Evolutionary conservation across 2,329 filamentous ascomycete species (phyloP), one percentile per base, ranked within the genome.

Genomic region (Scytalidium sp.): DNA sequence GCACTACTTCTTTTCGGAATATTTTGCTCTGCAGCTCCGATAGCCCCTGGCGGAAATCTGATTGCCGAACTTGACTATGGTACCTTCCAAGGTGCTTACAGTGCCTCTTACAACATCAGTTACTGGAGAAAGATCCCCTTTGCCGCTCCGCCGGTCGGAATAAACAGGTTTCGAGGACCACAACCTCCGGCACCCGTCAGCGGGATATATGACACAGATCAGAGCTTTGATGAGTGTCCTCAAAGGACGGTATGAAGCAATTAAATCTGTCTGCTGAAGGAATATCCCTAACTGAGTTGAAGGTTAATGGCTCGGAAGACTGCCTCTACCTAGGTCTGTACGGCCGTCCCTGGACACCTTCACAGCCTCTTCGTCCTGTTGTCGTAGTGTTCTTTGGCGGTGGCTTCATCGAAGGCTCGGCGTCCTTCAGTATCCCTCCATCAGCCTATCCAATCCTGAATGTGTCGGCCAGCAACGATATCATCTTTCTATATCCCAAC

Each of bases 71-170:
- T 78, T 6, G 70, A 75, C 60, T 79, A 79, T 56, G 75, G 75
- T 22, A 72, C 67, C 17, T 81, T 83, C 53, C 67, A 73, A 55
- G 80, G 80, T 17, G 71, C 73, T 42, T 79, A 79, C 56, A 73
- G 74, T 17, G 53, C 65, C 8, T 57, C 62, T 2, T 82, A 83
- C 58, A 81, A 83, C 57, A 74, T 83, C 40, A 77, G 74, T 21
- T 80, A 82, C 64, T 84, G 74, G 66, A 76, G 75, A 53, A 82
- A 78, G 56, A 82, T 85, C 44, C 81, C 81, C 15, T 85, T 79
- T 56, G 81, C 77, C 4, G 77, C 80, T 11, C 78, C 82, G 1
- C 81, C 82, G 13, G 66, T 72, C 11, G 79, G 80, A 2, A 60
- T 71, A 43, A 83, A 84, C 57, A 75, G 81, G 4, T 85, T 85